A percentile compares a stretch with the other conserved stretches of the same genome.
phyloP scores from a whole-genome alignment of 2,329 filamentous ascomycete species.

The Xylaria sp. region DNA sequence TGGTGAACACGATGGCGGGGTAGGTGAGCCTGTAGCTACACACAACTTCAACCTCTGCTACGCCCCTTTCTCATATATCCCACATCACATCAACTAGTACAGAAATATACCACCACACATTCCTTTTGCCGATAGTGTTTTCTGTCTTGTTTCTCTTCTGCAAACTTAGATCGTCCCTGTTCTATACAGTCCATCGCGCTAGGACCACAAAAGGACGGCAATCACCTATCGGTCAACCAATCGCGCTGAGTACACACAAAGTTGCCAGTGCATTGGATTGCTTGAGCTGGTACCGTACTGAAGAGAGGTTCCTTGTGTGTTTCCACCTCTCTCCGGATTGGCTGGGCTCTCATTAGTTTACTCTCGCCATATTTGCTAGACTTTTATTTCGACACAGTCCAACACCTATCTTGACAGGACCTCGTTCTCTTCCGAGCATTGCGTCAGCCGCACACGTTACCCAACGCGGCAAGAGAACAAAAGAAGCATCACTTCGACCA shows the following conservation, averaged over 20 bases:
- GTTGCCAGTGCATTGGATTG: not conserved
- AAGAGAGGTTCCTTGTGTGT: not conserved
- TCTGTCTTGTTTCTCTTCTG: not conserved
- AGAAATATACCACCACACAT: too few relatives aligned
- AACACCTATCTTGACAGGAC: not conserved
- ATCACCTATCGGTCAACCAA: not conserved
- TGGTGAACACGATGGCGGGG: constrained; percentile 7
- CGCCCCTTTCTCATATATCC: too few relatives aligned
- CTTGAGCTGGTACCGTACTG: not conserved
- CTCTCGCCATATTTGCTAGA: not conserved
- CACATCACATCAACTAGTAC: too few relatives aligned
- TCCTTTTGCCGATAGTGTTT: too few relatives aligned
- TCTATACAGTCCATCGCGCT: too few relatives aligned
- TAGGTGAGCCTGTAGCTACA: not conserved
- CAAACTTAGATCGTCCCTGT: not conserved
- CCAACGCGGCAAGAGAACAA: not conserved
- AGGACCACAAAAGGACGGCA: not conserved
- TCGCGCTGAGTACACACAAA: not conserved
- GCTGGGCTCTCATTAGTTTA: not conserved
- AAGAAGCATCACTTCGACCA: constrained; percentile 28
- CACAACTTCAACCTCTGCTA: too few relatives aligned
- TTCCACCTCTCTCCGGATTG: not conserved
- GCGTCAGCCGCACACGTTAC: not conserved
- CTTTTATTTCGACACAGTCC: not conserved
- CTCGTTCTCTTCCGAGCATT: not conserved